Percentiles rank a stretch among this genome's conserved stretches.
phyloP scores from a whole-genome alignment of 1,284 basidiomycete genomes.

The Meripilus lineatus region DNA sequence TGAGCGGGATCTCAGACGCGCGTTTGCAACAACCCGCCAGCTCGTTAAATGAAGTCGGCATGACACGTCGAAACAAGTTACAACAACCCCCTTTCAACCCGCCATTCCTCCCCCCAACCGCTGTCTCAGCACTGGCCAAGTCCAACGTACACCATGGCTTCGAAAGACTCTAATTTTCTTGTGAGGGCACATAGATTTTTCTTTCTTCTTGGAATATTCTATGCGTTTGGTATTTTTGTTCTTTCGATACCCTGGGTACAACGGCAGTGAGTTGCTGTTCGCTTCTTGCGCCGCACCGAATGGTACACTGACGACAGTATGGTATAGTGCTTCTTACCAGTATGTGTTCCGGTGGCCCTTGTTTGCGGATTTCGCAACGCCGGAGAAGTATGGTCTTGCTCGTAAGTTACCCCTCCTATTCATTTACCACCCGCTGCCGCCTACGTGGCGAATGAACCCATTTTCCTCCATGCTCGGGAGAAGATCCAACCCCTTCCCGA shows the following conservation, averaged over 20 bases:
- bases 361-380: conserved; percentile 56
- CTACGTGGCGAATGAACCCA: too few species aligned
- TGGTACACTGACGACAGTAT: not conserved
- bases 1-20: too few species aligned
- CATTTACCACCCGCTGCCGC: not conserved
- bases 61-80: too few species aligned
- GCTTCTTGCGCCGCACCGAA: conserved; percentile 1
- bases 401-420: conserved; percentile 49
- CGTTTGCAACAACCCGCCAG: too few species aligned
- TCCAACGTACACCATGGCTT: too few species aligned
- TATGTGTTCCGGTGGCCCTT: conserved; percentile 66
- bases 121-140: too few species aligned
- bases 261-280: conserved; percentile 54
- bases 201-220: conserved; percentile 45
- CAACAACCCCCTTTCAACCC: too few species aligned
- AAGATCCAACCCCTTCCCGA: not conserved
- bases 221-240: conserved; percentile 46
- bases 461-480: not conserved
- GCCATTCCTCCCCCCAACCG: too few species aligned
- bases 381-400: conserved; percentile 77
- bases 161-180: too few species aligned
- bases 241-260: conserved; percentile 65
- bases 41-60: too few species aligned
- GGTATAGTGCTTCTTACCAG: conserved; percentile 52
- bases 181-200: conserved; percentile 30